A percentile compares a stretch with the other conserved stretches of the same genome.
Conservation (phyloP, 768 basidiomycete species). For the Rhodotorula graminis region DNA sequence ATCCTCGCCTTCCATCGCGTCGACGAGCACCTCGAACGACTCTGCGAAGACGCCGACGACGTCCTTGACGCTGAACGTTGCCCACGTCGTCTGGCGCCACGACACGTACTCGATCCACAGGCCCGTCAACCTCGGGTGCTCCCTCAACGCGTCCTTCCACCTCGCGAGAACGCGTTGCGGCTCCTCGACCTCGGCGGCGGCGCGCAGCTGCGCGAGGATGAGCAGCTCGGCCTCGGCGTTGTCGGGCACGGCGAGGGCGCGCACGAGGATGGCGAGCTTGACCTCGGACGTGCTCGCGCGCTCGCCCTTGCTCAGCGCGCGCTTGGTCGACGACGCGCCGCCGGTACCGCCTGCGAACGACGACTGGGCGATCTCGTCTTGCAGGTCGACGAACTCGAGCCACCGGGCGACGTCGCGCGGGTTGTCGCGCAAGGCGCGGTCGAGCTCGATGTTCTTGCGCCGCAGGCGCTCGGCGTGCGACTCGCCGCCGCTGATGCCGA, state of each 20-base stretch:
- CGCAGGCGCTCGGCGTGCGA: slow-evolving; percentile 40
- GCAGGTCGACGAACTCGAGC: slow-evolving; percentile 45
- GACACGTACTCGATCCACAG: slow-evolving; percentile 47
- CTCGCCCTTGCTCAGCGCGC: slow-evolving; percentile 22
- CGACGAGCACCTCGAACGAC: slow-evolving; percentile 39
- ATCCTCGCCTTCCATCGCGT: slow-evolving; percentile 9
- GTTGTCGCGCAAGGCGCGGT: slow-evolving; percentile 39
- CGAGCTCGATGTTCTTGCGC: slow-evolving; percentile 40
- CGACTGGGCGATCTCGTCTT: slow-evolving; percentile 37
- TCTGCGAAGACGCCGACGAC: slow-evolving; percentile 46
- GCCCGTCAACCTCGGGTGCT: slow-evolving; percentile 42
- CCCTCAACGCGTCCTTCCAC: slow-evolving; percentile 45
- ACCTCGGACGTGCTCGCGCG: slow-evolving; percentile 42
- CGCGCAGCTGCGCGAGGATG: slow-evolving; percentile 45
- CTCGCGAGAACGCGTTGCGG: slow-evolving; percentile 42
- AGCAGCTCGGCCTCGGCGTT: slow-evolving; percentile 43
- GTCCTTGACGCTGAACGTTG: slow-evolving; percentile 43
- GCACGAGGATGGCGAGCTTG: slow-evolving; percentile 46
- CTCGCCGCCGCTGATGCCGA: slow-evolving; percentile 40
- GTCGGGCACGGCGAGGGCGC: slow-evolving; percentile 42
- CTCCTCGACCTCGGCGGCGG: slow-evolving; percentile 46
- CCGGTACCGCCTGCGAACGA: slow-evolving; percentile 29
- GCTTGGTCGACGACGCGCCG: slow-evolving; percentile 8
- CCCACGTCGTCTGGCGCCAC: slow-evolving; percentile 43
- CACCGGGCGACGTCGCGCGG: slow-evolving; percentile 44